phyloP scores from a whole-genome alignment of 192 early-diverging fungal species.

The Rhizophagus prolifer region DNA sequence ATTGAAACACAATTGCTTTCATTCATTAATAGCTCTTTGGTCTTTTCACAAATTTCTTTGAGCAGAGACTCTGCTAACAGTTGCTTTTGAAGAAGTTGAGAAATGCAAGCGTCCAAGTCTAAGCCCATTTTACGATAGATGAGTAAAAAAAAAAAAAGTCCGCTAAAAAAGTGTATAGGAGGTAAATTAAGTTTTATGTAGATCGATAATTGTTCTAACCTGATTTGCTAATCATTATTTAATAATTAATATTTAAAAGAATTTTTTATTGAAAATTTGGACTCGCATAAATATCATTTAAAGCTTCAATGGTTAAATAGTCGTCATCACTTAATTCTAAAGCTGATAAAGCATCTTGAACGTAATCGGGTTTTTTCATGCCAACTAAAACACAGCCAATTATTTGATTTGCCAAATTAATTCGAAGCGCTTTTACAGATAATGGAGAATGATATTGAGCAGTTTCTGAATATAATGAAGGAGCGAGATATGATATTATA shows the following conservation, averaged over 20 bases:
- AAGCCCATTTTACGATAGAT: constrained; percentile 46
- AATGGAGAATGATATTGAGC: constrained; percentile 48
- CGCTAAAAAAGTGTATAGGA: neutral
- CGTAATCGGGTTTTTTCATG: constrained; percentile 60
- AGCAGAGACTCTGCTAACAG: constrained; percentile 74
- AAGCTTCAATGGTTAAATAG: constrained; percentile 33
- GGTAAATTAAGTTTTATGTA: neutral
- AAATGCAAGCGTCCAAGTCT: constrained; percentile 84
- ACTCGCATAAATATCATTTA: constrained; percentile 42
- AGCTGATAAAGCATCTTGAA: constrained; percentile 53
- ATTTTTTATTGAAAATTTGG: constrained; percentile 20
- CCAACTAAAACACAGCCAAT: constrained; percentile 62
- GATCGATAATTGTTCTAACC: no score
- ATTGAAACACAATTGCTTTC: constrained; percentile 89
- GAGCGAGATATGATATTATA: constrained; percentile 45
- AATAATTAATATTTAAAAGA: no score
- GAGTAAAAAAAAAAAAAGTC: neutral
- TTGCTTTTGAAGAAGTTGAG: constrained; percentile 68
- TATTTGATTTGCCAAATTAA: constrained; percentile 45
- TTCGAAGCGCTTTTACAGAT: constrained; percentile 50
- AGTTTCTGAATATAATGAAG: constrained; percentile 36
- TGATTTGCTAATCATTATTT: neutral
- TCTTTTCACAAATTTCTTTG: constrained; percentile 76
- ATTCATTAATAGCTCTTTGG: constrained; percentile 73
- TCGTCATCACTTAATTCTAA: constrained; percentile 32